Conservation (phyloP, 2,329 filamentous ascomycete species). For the Boeremia lycopersici region DNA sequence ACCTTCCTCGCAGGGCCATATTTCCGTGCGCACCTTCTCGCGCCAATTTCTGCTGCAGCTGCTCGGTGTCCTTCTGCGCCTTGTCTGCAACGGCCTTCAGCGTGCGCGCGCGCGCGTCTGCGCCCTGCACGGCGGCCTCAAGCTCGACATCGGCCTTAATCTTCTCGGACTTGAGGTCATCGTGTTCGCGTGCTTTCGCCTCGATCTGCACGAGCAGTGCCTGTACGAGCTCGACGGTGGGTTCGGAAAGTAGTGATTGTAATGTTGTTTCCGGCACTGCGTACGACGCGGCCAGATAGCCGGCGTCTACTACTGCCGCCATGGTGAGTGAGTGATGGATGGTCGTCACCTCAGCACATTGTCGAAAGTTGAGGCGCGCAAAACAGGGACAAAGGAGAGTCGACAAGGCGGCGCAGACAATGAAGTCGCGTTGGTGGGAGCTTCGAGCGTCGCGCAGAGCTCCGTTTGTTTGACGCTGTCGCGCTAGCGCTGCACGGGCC, state of each 20-base stretch:
- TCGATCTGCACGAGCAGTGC: slow-evolving; percentile 76
- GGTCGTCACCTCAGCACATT: slow-evolving; percentile 33
- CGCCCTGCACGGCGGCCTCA: slow-evolving; percentile 83
- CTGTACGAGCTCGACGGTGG: slow-evolving; percentile 79
- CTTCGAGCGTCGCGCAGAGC: slow-evolving; percentile 26
- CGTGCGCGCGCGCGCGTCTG: slow-evolving; percentile 80
- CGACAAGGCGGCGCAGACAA: slow-evolving; percentile 21
- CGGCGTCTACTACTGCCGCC: slow-evolving; percentile 70
- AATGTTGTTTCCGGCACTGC: slow-evolving; percentile 70
- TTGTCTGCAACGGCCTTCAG: slow-evolving; percentile 84
- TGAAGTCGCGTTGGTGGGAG: slow-evolving; percentile 18
- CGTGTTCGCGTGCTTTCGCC: slow-evolving; percentile 79
- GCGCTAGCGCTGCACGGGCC: slow-evolving; percentile 14
- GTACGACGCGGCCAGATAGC: slow-evolving; percentile 75
- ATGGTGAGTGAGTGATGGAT: slow-evolving; percentile 50
- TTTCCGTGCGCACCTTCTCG: slow-evolving; percentile 71
- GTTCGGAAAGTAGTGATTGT: slow-evolving; percentile 65
- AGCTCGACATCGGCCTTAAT: slow-evolving; percentile 89
- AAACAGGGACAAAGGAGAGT: slow-evolving; percentile 18
- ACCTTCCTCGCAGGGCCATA: neutral
- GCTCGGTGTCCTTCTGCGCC: slow-evolving; percentile 80
- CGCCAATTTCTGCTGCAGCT: slow-evolving; percentile 78
- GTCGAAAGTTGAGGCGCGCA: slow-evolving; percentile 15
- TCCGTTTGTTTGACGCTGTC: slow-evolving; percentile 27
- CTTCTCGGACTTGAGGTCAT: slow-evolving; percentile 84